Evolutionary conservation across 768 basidiomycete genomes (phyloP), one percentile per base, ranked within the genome.

Genomic region (Kockovaella imperatae): DNA sequence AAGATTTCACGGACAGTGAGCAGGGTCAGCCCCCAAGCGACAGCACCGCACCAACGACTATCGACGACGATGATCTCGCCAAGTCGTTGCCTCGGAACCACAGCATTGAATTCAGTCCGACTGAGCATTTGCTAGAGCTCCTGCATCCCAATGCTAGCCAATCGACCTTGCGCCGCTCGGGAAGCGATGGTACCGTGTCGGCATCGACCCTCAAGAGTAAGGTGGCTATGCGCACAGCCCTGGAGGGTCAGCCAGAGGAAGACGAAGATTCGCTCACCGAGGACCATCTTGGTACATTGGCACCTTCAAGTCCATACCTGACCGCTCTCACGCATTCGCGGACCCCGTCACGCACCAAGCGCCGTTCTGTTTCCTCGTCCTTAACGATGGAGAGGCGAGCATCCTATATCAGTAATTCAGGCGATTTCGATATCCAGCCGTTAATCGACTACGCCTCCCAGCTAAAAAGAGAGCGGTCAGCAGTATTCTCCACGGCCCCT

Each of bases 331-430:
- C 55, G 14, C 69, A 71, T 48, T 70, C 81, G 20, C 85, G 91
- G 10, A 99, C 93, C 0, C 93, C 93, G 3, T 88, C 83, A 3
- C 81, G 91, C 10, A 97, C 93, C 2, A 99, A 99, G 68, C 83
- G 93, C 3, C 84, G 93, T 20, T 95, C 90, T 2, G 84, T 96
- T 4, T 93, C 90, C 1, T 93, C 89, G 2, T 83, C 82, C 5
- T 74, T 70, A 17, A 88, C 51, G 49, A 57, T 52, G 13, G 67
- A 70, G 38, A 44, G 68, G 15, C 63, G 68, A 2, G 59, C 49
- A 11, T 62, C 60, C 15, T 50, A 67, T 32, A 60, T 60, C 25
- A 57, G 54, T 8, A 46, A 45, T 83, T 86, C 72, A 74, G 79
- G 6, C 75, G 77, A 21, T 70, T 85, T 40, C 21, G 49, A 56